Conservation (phyloP, 108 stramenopile genomes). For the Cyclostephanos invisitatus region DNA sequence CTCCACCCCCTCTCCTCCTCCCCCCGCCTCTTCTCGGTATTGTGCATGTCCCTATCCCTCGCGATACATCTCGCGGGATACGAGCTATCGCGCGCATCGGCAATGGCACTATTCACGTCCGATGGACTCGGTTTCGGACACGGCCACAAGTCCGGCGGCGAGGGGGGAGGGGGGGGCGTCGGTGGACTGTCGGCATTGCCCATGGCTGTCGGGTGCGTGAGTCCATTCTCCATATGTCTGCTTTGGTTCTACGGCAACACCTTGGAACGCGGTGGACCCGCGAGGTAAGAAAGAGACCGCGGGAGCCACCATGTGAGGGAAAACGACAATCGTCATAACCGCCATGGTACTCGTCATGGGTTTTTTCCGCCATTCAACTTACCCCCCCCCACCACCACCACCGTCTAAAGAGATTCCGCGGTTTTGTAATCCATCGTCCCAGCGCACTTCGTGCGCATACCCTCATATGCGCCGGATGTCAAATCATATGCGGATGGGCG, state of each 20-base stretch:
- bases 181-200: slow-evolving; percentile 70
- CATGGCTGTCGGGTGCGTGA: slow-evolving; percentile 76
- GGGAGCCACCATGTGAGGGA: no score
- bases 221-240: slow-evolving; percentile 65
- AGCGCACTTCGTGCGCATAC: slow-evolving; percentile 66
- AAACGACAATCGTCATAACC: no score
- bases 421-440: no score
- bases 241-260: slow-evolving; percentile 68
- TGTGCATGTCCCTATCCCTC: slow-evolving; percentile 55
- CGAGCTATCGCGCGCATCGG: slow-evolving; percentile 73
- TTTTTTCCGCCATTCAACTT: no score
- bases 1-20: not conserved
- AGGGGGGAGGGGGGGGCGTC: not conserved
- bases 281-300: no score
- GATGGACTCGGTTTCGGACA: slow-evolving; percentile 66
- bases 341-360: no score
- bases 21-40: slow-evolving; percentile 15
- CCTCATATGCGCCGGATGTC: slow-evolving; percentile 34
- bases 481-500: slow-evolving; percentile 21
- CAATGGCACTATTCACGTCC: slow-evolving; percentile 78
- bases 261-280: slow-evolving; percentile 62
- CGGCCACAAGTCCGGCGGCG: not conserved
- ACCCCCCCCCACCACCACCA: no score
- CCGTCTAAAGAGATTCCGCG: no score
- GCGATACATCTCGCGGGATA: slow-evolving; percentile 82